Conservation (phyloP, 306 rosid genomes). For the Argentina anserina region DNA sequence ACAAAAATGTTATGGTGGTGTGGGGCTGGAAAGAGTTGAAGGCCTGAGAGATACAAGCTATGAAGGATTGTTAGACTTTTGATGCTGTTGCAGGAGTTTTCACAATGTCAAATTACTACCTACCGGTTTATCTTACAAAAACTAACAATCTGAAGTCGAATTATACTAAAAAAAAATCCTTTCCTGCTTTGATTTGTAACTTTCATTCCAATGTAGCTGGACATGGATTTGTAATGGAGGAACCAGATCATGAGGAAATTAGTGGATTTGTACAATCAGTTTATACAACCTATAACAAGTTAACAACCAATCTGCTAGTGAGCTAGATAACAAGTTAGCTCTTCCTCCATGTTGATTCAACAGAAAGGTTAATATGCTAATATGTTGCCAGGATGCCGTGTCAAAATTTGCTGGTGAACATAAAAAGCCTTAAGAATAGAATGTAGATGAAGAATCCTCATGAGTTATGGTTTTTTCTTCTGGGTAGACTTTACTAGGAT, state of each 20-base stretch:
- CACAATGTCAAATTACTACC: background rate
- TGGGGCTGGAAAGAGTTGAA: conserved; percentile 27
- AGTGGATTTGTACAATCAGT: background rate
- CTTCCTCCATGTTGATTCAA: background rate
- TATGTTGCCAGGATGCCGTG: no score
- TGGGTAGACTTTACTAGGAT: no score
- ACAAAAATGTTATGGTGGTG: conserved; percentile 25
- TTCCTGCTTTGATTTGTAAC: background rate
- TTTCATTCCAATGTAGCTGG: background rate
- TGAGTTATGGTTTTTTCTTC: no score
- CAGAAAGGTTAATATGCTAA: no score
- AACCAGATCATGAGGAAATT: background rate
- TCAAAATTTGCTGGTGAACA: no score
- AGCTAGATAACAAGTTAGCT: background rate
- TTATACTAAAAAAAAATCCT: background rate
- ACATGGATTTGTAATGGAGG: background rate
- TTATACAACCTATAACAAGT: background rate
- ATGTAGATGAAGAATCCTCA: no score
- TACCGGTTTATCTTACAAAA: background rate
- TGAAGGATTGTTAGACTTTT: conserved; percentile 19
- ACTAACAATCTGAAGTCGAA: background rate
- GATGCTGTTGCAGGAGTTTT: conserved; percentile 16
- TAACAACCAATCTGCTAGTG: background rate
- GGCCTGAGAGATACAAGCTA: conserved; percentile 30
- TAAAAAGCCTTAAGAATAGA: no score